Conservation (phyloP, 805 yeast species). For the Lipomyces spencermartinsiae region DNA sequence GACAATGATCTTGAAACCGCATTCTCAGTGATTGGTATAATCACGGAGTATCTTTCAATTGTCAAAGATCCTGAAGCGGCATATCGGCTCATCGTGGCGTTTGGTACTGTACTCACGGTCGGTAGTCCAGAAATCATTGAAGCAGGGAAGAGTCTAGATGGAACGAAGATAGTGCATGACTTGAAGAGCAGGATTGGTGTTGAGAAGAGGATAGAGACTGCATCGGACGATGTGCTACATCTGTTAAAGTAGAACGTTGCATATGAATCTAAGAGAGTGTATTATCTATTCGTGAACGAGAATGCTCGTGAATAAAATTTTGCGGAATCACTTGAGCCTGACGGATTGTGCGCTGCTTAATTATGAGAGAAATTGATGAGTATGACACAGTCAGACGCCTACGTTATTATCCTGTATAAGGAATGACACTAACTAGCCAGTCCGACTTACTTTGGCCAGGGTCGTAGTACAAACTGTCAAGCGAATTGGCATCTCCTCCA, state of each 20-base stretch:
- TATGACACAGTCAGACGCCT: no score
- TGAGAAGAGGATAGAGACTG: slow-evolving; percentile 21
- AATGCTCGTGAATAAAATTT: no score
- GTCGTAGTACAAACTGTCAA: no score
- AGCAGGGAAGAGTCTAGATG: slow-evolving; percentile 33
- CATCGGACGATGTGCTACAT: slow-evolving; percentile 26
- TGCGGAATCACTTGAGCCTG: no score
- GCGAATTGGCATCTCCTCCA: no score
- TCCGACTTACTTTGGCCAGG: no score
- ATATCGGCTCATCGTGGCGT: slow-evolving; percentile 66
- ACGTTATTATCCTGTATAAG: no score
- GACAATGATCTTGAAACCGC: slow-evolving; percentile 44
- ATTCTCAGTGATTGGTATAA: slow-evolving; percentile 42
- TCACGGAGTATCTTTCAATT: slow-evolving; percentile 46
- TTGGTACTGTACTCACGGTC: slow-evolving; percentile 60
- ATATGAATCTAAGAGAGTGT: neutral
- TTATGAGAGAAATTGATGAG: no score
- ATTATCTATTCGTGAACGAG: neutral
- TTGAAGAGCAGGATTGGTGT: slow-evolving; percentile 15
- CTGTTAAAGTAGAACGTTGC: slow-evolving; percentile 7
- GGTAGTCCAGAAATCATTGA: slow-evolving; percentile 18
- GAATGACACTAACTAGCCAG: no score
- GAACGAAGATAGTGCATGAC: slow-evolving; percentile 14
- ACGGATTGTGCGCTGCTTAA: no score
- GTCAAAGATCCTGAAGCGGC: slow-evolving; percentile 65